A percentile compares a stretch with the other conserved stretches of the same genome.
phyloP scores from a whole-genome alignment of 1,139 yeast species.

The Saccharomyces uvarum region DNA sequence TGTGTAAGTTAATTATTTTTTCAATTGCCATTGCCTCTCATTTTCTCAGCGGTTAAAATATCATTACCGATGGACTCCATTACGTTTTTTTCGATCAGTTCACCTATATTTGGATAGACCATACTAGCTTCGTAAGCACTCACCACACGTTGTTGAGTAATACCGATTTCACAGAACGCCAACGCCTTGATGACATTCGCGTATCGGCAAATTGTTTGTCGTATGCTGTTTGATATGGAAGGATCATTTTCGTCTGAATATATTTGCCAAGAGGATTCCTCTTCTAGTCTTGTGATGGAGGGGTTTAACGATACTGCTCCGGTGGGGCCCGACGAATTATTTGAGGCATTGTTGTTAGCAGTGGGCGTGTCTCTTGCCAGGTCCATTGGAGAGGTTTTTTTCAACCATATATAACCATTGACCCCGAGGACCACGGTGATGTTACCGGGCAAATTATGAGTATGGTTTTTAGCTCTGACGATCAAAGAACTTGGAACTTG shows the following conservation, averaged over 20 bases:
- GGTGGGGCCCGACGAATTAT: slow-evolving; percentile 35
- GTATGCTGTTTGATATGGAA: slow-evolving; percentile 47
- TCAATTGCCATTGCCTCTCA: slow-evolving; percentile 45
- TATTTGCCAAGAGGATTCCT: slow-evolving; percentile 91
- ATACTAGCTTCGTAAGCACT: slow-evolving; percentile 87
- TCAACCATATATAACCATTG: slow-evolving; percentile 90
- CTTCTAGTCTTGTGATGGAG: slow-evolving; percentile 82
- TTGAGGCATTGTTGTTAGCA: slow-evolving; percentile 33
- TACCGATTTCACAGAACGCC: slow-evolving; percentile 75
- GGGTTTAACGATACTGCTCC: slow-evolving; percentile 42
- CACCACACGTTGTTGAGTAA: slow-evolving; percentile 70
- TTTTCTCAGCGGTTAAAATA: slow-evolving; percentile 61
- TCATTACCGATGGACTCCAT: slow-evolving; percentile 72
- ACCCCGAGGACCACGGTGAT: slow-evolving; percentile 87
- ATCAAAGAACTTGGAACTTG: slow-evolving; percentile 76
- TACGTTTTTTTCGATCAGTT: slow-evolving; percentile 63
- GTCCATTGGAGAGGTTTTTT: slow-evolving; percentile 50
- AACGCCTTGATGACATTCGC: slow-evolving; percentile 76
- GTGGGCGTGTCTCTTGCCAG: slow-evolving; percentile 30
- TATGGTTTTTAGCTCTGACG: slow-evolving; percentile 77
- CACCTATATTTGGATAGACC: slow-evolving; percentile 66
- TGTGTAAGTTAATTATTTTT: background rate
- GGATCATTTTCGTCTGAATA: slow-evolving; percentile 83
- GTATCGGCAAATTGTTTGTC: slow-evolving; percentile 77
- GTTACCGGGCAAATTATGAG: slow-evolving; percentile 82